Evolutionary conservation across 768 basidiomycete genomes (phyloP).

Genomic region (Hemileccinum rubropunctum): DNA sequence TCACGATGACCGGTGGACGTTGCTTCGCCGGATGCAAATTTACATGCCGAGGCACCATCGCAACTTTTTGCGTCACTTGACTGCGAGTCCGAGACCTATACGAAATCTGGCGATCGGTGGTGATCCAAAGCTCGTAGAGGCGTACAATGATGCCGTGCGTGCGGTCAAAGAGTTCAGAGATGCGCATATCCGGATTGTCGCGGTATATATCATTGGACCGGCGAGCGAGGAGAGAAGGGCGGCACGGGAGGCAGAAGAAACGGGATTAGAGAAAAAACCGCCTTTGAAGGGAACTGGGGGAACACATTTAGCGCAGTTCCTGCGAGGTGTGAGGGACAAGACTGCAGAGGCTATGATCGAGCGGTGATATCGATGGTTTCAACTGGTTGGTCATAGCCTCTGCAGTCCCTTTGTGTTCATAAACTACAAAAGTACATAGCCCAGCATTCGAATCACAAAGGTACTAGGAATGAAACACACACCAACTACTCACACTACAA

Average conservation of each 20-base stretch:
- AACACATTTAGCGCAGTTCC: conserved; percentile 70
- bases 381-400: too few species aligned
- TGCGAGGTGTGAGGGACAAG: conserved; percentile 69
- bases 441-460: too few species aligned
- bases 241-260: conserved; percentile 2
- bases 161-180: conserved; percentile 75
- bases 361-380: too few species aligned
- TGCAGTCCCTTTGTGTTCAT: too few species aligned
- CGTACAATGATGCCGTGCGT: conserved; percentile 64
- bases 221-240: conserved; percentile 34
- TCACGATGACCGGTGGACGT: conserved; percentile 30
- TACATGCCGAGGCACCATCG: conserved; percentile 87
- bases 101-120: conserved; percentile 46
- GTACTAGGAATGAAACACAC: too few species aligned
- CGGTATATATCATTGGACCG: conserved; percentile 74
- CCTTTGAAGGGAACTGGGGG: conserved; percentile 74
- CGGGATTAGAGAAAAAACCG: conserved; percentile 14
- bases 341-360: conserved; percentile 48
- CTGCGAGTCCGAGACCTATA: conserved; percentile 55
- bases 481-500: too few species aligned
- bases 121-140: conserved; percentile 37
- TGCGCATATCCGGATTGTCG: conserved; percentile 71
- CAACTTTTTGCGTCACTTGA: conserved; percentile 69
- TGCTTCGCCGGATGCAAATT: conserved; percentile 69
- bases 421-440: too few species aligned